Percentiles rank a stretch among this genome's conserved stretches.
These are phyloP conservation scores for Exidia glandulosa DNA, from an alignment of 768 basidiomycete species.

Conservation along the genomic window DNA sequence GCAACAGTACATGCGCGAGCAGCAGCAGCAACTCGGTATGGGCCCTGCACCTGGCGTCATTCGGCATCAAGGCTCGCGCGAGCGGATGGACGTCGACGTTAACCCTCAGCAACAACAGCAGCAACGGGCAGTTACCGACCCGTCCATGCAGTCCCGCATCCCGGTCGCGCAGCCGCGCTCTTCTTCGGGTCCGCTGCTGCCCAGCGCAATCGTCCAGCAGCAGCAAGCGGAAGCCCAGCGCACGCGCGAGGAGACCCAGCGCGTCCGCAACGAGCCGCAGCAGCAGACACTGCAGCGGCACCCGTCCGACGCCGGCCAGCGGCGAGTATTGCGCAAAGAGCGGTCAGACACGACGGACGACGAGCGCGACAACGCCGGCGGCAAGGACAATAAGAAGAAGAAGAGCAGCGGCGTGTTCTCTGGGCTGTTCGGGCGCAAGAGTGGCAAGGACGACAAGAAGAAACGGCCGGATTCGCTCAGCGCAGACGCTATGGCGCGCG, in stretches of 20 bases:
- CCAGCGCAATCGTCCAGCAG: slow-evolving; percentile 25
- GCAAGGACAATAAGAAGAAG: slow-evolving; percentile 53
- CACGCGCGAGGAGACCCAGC: slow-evolving; percentile 38
- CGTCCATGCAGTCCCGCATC: slow-evolving; percentile 18
- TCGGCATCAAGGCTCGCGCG: slow-evolving; percentile 36
- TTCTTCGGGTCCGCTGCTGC: slow-evolving; percentile 19
- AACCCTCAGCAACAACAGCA: slow-evolving; percentile 6
- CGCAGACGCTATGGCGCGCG: too few relatives aligned
- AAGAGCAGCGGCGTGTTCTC: slow-evolving; percentile 37
- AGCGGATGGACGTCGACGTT: slow-evolving; percentile 26
- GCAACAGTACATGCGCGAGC: slow-evolving; percentile 5
- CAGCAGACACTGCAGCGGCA: slow-evolving; percentile 6
- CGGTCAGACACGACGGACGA: slow-evolving; percentile 28
- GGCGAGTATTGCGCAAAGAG: slow-evolving; percentile 34
- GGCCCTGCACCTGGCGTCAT: slow-evolving; percentile 23
- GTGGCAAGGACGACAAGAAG: slow-evolving; percentile 55
- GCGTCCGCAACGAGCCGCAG: slow-evolving; percentile 43
- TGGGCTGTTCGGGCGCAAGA: slow-evolving; percentile 64
- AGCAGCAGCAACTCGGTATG: slow-evolving; percentile 3
- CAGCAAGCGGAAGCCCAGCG: slow-evolving; percentile 16
- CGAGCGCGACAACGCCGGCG: slow-evolving; percentile 31
- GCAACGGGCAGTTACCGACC: slow-evolving; percentile 2
- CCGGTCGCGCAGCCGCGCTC: slow-evolving; percentile 4
- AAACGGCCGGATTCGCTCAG: slow-evolving; percentile 36
- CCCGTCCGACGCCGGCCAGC: slow-evolving; percentile 2